Evolutionary conservation across 2,329 filamentous ascomycete genomes (phyloP), one percentile per base, ranked within the genome.

Genomic region (Fusarium nanum): DNA sequence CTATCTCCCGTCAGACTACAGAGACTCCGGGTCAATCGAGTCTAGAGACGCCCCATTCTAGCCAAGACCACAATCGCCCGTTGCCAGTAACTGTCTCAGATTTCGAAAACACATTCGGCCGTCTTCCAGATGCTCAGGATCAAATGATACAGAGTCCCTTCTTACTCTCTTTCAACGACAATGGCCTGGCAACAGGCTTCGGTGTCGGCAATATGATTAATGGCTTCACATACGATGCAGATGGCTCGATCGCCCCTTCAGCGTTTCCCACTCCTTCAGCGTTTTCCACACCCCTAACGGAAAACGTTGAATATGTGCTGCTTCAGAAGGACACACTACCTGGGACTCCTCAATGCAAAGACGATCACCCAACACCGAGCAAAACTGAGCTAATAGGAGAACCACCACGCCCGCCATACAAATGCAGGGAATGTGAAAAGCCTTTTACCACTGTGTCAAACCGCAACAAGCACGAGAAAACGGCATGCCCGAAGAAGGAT

Each of bases 381-480:
- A 55, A 68, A 13, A 27, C 14, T 18, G 46, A 34, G 28, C 62
- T 70, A 20, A 60, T 61, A 22, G 23, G 50, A 10, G 45, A 64
- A 11, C 60, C 54, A 9, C 62, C 71, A 6, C 37, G 58, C 28
- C 40, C 65, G 6, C 68, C 67, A 7, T 55, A 18, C 45, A 61
- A 20, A 3, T 79, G 77, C 60, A 34, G 52, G 2, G 62, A 63
- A 13, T 79, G 77, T 40, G 52, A 60, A 44, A 78, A 77, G 66
- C 70, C 61, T 20, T 78, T 79, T 30, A 75, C 76, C 3, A 78
- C 67, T 50, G 58, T 73, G 27, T 75, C 76, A 61, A 79, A 78
- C 54, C 72, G 75, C 25, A 78, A 78, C 60, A 79, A 78, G 56
- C 77, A 79, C 67, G 72, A 73, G 64, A 72, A 68, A 3, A 71